Conservation (phyloP, 139 green algal genomes). For the Coelastrella sp. region DNA sequence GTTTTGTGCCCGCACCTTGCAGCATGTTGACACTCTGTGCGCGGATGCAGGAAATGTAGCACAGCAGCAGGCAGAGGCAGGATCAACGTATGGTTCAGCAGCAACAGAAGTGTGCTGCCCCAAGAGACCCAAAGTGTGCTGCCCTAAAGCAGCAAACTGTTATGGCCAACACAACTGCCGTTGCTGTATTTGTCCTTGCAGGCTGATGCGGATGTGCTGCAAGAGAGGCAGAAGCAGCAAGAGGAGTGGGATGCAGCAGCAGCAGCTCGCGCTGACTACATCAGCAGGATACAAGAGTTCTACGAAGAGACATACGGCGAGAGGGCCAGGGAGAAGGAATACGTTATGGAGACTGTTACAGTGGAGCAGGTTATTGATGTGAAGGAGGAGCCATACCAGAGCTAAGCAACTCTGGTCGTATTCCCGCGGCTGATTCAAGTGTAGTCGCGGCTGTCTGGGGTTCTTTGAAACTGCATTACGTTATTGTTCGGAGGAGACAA, state of each 20-base stretch:
- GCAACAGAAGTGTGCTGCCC: too few relatives aligned
- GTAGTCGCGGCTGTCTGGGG: too few relatives aligned
- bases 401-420: not conserved
- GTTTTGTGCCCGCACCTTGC: too few relatives aligned
- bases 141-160: not conserved
- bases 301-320: slow-evolving; percentile 57
- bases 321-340: slow-evolving; percentile 62
- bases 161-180: not conserved
- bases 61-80: too few relatives aligned
- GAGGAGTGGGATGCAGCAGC: slow-evolving; percentile 80
- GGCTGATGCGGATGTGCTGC: slow-evolving; percentile 83
- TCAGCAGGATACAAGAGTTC: slow-evolving; percentile 31
- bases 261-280: slow-evolving; percentile 66
- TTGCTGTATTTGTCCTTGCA: slow-evolving; percentile 68
- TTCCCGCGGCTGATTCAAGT: too few relatives aligned
- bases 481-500: too few relatives aligned
- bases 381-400: slow-evolving; percentile 80
- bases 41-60: too few relatives aligned
- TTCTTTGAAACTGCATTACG: too few relatives aligned
- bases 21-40: too few relatives aligned
- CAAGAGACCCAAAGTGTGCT: too few relatives aligned
- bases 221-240: slow-evolving; percentile 77
- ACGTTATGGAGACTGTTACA: slow-evolving; percentile 71
- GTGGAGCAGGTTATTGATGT: slow-evolving; percentile 82
- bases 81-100: too few relatives aligned